phyloP scores from a whole-genome alignment of 2,329 filamentous ascomycete genomes.

The Penicillium sclerotigenum region DNA sequence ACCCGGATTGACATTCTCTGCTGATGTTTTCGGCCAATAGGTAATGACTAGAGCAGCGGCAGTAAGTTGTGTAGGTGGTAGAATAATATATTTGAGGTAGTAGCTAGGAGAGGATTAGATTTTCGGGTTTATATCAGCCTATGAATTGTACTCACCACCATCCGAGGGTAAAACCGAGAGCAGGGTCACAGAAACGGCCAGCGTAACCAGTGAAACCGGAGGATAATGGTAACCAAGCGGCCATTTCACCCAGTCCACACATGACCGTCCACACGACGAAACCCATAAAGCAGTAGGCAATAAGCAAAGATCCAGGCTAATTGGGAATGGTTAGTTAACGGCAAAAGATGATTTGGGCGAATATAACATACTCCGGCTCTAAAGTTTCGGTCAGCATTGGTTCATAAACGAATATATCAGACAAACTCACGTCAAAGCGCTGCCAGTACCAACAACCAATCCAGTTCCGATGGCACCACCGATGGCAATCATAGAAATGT shows the following conservation, averaged over 20 bases:
- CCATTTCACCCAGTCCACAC: constrained; percentile 43
- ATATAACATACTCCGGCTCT: constrained; percentile 5
- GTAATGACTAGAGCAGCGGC: constrained; percentile 23
- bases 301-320: constrained; percentile 36
- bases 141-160: constrained; percentile 43
- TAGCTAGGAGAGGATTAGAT: background rate
- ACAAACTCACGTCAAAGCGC: constrained; percentile 3
- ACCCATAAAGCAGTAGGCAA: constrained; percentile 36
- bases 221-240: constrained; percentile 40
- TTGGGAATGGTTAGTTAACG: constrained; percentile 13
- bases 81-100: constrained; percentile 5
- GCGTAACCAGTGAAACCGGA: constrained; percentile 42
- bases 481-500: constrained; percentile 33
- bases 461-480: constrained; percentile 40
- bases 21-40: constrained; percentile 5
- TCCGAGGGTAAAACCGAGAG: constrained; percentile 42
- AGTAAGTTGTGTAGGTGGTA: constrained; percentile 19
- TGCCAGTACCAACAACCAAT: constrained; percentile 38
- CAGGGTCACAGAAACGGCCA: constrained; percentile 45
- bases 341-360: background rate
- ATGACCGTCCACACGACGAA: constrained; percentile 33
- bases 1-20: constrained; percentile 3
- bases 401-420: no score
- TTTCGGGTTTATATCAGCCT: constrained; percentile 15
- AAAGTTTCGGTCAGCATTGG: background rate